phyloP scores from a whole-genome alignment of 2,329 filamentous ascomycete genomes.

The Beauveria varroae region DNA sequence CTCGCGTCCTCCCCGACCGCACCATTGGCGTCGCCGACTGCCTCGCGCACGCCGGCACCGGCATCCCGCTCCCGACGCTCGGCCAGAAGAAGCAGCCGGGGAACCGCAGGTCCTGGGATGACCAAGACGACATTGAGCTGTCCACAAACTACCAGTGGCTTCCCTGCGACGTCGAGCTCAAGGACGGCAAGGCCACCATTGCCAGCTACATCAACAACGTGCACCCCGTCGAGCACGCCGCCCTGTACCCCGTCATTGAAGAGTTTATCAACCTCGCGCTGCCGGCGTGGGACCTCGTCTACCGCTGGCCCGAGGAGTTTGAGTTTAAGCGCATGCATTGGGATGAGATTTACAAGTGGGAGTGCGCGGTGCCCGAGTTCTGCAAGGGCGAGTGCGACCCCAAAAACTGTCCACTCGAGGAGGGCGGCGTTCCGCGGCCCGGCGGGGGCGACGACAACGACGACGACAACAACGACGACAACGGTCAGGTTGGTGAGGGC shows the following conservation, averaged over 20 bases:
- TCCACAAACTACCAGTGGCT: constrained; percentile 37
- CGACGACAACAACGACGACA: constrained; percentile 11
- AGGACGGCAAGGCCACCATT: constrained; percentile 30
- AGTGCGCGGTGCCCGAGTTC: neutral
- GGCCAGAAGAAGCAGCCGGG: neutral
- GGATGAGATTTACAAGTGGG: neutral
- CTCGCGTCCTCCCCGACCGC: constrained; percentile 24
- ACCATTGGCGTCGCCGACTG: constrained; percentile 30
- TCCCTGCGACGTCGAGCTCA: constrained; percentile 40
- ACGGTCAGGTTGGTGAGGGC: constrained; percentile 14
- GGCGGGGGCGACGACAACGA: constrained; percentile 9
- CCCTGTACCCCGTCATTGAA: constrained; percentile 34
- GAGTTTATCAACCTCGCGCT: constrained; percentile 31
- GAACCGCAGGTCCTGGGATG: too few relatives aligned
- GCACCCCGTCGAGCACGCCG: constrained; percentile 33
- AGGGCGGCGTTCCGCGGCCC: constrained; percentile 11
- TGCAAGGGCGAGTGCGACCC: constrained; percentile 14
- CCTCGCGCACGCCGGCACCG: constrained; percentile 27
- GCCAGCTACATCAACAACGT: constrained; percentile 48
- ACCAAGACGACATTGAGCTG: neutral
- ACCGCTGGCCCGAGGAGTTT: constrained; percentile 25
- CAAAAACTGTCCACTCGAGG: constrained; percentile 17
- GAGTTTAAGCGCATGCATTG: constrained; percentile 20
- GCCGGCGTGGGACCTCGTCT: constrained; percentile 37
- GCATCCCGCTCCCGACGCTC: constrained; percentile 20